Conservation (phyloP, 2,329 filamentous ascomycete species). For the Ophiostoma sp. region DNA sequence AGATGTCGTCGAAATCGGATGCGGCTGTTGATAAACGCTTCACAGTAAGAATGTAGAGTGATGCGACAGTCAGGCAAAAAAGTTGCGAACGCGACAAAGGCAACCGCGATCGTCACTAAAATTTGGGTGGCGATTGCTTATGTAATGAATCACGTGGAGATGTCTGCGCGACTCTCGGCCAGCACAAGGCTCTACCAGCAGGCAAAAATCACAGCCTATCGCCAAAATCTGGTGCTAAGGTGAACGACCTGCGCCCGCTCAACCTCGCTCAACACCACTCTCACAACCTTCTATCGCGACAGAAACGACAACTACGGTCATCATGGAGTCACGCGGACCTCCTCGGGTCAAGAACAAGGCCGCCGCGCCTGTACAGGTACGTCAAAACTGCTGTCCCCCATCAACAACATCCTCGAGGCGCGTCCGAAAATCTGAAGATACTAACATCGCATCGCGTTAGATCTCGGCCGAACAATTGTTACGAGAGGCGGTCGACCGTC, state of each 20-base stretch:
- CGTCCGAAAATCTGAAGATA: background rate
- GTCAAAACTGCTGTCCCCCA: conserved; percentile 36
- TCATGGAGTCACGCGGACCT: conserved; percentile 89
- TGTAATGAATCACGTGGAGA: background rate
- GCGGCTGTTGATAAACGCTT: background rate
- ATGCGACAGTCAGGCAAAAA: background rate
- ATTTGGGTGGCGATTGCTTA: background rate
- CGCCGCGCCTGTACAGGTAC: conserved; percentile 63
- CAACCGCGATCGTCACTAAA: conserved; percentile 12
- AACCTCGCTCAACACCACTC: background rate
- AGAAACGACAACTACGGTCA: background rate
- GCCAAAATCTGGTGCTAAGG: background rate
- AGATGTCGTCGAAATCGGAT: background rate
- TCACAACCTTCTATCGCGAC: background rate
- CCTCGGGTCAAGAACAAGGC: conserved; percentile 99
- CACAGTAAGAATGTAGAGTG: background rate
- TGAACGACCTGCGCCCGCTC: no score
- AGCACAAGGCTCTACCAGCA: background rate
- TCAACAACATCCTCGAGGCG: background rate
- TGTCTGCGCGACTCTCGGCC: background rate
- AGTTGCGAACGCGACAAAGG: conserved; percentile 6
- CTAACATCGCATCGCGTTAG: conserved; percentile 50
- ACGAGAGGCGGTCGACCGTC: conserved; percentile 93
- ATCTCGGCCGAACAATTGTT: conserved; percentile 97
- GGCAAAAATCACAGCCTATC: conserved; percentile 9